phyloP scores from a whole-genome alignment of 805 yeast species.

The Nakazawaea ambrosiae region DNA sequence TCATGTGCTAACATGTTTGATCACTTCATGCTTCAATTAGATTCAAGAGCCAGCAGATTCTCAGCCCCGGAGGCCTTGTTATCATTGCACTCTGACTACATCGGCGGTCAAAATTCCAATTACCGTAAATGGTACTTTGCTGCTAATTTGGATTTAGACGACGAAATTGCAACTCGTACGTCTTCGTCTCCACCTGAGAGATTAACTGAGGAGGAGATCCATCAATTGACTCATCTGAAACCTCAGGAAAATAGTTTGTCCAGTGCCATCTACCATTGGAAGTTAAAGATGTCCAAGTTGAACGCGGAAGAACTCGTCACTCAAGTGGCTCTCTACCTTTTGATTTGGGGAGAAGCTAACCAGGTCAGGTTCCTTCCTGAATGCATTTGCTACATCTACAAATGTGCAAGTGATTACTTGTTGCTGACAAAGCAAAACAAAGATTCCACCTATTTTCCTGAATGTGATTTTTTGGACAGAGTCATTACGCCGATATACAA shows the following conservation, averaged over 20 bases:
- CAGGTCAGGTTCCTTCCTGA: constrained; percentile 50
- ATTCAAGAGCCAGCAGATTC: constrained; percentile 81
- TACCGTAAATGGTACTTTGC: constrained; percentile 91
- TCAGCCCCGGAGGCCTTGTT: constrained; percentile 63
- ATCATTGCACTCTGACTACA: constrained; percentile 81
- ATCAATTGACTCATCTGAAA: constrained; percentile 30
- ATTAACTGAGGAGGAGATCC: constrained; percentile 36
- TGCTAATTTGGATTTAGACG: constrained; percentile 73
- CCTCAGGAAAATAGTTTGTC: constrained; percentile 38
- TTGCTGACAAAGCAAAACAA: constrained; percentile 31
- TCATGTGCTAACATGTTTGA: constrained; percentile 76
- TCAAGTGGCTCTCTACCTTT: constrained; percentile 56
- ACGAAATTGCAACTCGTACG: constrained; percentile 29
- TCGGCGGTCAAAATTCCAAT: constrained; percentile 85
- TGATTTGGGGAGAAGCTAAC: constrained; percentile 76
- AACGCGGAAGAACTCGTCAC: constrained; percentile 52
- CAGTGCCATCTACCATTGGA: constrained; percentile 83
- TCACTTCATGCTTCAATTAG: constrained; percentile 71
- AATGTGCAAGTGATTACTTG: constrained; percentile 47
- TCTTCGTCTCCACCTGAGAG: constrained; percentile 24
- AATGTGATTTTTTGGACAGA: constrained; percentile 26
- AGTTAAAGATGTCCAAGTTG: constrained; percentile 47
- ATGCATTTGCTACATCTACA: constrained; percentile 46
- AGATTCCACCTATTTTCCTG: constrained; percentile 10
- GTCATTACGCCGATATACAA: constrained; percentile 44